Conservation (phyloP, 148 eudicot genomes). For the Suaeda aralocaspica region DNA sequence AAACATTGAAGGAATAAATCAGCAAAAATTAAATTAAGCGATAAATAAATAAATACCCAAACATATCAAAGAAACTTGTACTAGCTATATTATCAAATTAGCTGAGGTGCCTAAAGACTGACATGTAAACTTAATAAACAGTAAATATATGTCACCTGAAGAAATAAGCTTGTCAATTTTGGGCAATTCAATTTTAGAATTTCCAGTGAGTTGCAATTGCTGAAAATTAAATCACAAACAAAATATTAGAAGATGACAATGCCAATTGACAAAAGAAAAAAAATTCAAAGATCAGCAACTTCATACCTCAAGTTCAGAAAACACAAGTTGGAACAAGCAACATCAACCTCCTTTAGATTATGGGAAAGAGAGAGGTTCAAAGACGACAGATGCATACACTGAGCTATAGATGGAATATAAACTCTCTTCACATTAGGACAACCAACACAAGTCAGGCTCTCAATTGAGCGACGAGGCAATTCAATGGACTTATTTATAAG, state of each 20-base stretch:
- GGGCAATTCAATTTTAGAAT: conserved; percentile 73
- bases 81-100: too few relatives aligned
- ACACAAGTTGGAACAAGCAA: conserved; percentile 66
- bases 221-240: conserved; percentile 26
- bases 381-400: conserved; percentile 58
- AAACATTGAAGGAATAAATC: neutral
- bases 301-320: conserved; percentile 83
- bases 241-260: conserved; percentile 3
- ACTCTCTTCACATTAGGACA: conserved; percentile 88
- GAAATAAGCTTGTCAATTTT: conserved; percentile 68
- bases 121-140: too few relatives aligned
- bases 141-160: conserved; percentile 53
- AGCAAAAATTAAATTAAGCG: too few relatives aligned
- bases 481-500: conserved; percentile 22
- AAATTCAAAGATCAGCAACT: neutral
- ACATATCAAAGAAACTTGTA: too few relatives aligned
- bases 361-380: conserved; percentile 81
- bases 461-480: conserved; percentile 60
- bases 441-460: conserved; percentile 87
- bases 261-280: neutral
- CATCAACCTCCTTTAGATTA: conserved; percentile 74
- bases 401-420: conserved; percentile 55
- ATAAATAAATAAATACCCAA: too few relatives aligned
- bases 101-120: too few relatives aligned
- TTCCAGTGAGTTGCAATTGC: conserved; percentile 87